Percentiles rank a stretch among this genome's conserved stretches.
Conservation (phyloP, 2,329 filamentous ascomycete species). For the Fusarium sp. region DNA sequence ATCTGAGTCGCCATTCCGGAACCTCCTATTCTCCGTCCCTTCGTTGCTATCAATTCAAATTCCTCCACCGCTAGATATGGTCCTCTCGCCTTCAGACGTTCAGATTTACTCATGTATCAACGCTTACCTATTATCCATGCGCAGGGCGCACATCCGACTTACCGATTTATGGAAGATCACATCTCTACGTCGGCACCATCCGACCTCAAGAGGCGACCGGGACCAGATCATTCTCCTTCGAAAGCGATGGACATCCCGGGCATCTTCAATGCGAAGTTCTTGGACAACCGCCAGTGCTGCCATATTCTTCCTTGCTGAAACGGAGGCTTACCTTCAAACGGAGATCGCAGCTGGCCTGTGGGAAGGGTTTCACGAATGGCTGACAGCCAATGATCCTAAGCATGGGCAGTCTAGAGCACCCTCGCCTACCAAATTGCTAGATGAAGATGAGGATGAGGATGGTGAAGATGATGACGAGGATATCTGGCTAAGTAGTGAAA, state of each 20-base stretch:
- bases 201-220: constrained; percentile 73
- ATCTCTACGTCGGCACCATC: constrained; percentile 80
- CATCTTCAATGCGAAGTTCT: constrained; percentile 78
- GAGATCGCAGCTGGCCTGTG: constrained; percentile 88
- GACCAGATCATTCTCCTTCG: constrained; percentile 72
- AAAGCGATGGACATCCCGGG: constrained; percentile 72
- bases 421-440: constrained; percentile 39
- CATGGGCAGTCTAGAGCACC: constrained; percentile 41
- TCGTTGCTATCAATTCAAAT: constrained; percentile 77
- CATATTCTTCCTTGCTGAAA: constrained; percentile 89
- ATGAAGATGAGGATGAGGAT: constrained; percentile 17
- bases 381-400: constrained; percentile 62
- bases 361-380: constrained; percentile 82
- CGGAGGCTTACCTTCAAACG: constrained; percentile 88
- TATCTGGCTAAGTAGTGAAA: constrained; percentile 46
- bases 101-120: constrained; percentile 87
- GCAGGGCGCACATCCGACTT: constrained; percentile 85
- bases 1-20: constrained; percentile 74
- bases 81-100: constrained; percentile 81
- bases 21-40: constrained; percentile 83
- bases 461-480: constrained; percentile 46
- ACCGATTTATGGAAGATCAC: constrained; percentile 90
- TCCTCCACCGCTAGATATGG: constrained; percentile 85
- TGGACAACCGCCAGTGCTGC: constrained; percentile 93
- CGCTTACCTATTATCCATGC: constrained; percentile 86